phyloP scores from a whole-genome alignment of 441 rosid species.

The California macrophylla region DNA sequence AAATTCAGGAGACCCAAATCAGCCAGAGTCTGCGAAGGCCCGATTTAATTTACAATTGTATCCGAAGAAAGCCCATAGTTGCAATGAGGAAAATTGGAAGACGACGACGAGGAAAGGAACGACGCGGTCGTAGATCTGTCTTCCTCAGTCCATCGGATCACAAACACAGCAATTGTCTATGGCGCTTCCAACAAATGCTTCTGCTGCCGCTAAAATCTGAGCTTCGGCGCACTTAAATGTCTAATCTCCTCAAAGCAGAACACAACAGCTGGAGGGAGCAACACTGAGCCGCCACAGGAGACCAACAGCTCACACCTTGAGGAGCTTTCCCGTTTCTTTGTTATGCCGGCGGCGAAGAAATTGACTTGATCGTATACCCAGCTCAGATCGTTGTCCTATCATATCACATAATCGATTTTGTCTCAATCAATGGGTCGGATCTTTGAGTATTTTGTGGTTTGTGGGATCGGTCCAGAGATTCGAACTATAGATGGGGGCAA shows the following conservation, averaged over 20 bases:
- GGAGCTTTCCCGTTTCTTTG: no score
- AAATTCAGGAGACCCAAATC: no score
- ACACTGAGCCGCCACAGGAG: neutral
- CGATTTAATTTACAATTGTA: no score
- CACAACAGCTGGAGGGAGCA: neutral
- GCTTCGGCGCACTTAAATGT: neutral
- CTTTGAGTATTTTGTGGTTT: slow-evolving; percentile 89
- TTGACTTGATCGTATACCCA: neutral
- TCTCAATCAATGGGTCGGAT: slow-evolving; percentile 44
- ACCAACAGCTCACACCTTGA: neutral
- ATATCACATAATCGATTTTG: neutral
- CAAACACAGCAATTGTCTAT: neutral
- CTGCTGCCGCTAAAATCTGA: neutral
- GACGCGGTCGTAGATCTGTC: no score
- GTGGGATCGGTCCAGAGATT: slow-evolving; percentile 91
- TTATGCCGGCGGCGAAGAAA: neutral
- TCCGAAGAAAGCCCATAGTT: no score
- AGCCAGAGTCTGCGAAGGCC: no score
- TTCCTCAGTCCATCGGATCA: no score
- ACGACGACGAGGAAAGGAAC: no score
- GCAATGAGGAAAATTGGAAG: no score
- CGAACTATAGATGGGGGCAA: slow-evolving; percentile 73
- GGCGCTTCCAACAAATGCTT: neutral
- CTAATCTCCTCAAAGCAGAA: neutral
- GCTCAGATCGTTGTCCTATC: neutral